Evolutionary conservation across 495 filamentous ascomycete genomes (phyloP).

Genomic region (Hypoxylon perforatum): DNA sequence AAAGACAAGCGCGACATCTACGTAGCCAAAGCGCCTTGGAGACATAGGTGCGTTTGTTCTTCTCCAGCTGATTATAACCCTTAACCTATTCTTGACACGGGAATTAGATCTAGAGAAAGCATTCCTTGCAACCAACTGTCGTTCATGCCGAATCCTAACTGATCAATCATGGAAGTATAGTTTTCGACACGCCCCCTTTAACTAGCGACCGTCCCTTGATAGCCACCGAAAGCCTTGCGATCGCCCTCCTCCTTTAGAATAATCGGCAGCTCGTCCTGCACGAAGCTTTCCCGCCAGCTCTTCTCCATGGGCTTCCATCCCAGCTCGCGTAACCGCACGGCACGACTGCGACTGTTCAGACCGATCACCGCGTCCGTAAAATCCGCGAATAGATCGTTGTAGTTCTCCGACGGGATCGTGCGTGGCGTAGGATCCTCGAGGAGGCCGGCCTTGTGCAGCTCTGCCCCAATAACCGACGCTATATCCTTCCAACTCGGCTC

Average conservation of each 20-base stretch:
- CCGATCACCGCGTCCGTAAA: slow-evolving; percentile 46
- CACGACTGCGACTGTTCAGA: slow-evolving; percentile 66
- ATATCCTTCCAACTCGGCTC: slow-evolving; percentile 76
- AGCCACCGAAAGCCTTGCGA: slow-evolving; percentile 33
- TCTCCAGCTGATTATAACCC: no score
- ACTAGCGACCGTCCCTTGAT: slow-evolving; percentile 12
- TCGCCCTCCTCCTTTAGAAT: slow-evolving; percentile 48
- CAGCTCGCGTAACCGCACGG: slow-evolving; percentile 64
- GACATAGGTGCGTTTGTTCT: no score
- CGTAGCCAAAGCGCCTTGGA: no score
- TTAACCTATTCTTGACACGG: no score
- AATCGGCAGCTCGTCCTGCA: slow-evolving; percentile 51
- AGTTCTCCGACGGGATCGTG: slow-evolving; percentile 53
- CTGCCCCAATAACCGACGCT: slow-evolving; percentile 65
- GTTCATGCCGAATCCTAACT: neutral
- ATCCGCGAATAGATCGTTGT: slow-evolving; percentile 47
- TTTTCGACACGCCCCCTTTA: neutral
- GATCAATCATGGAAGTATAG: neutral
- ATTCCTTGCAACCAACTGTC: no score
- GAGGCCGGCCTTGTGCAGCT: slow-evolving; percentile 70
- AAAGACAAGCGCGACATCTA: no score
- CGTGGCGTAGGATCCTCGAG: slow-evolving; percentile 61
- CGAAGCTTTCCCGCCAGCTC: slow-evolving; percentile 43
- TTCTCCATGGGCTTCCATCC: slow-evolving; percentile 67
- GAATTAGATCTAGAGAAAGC: no score